These are phyloP conservation scores for Trichoderma reesei DNA, from an alignment of 495 filamentous ascomycete species.

Conservation along the genomic window DNA sequence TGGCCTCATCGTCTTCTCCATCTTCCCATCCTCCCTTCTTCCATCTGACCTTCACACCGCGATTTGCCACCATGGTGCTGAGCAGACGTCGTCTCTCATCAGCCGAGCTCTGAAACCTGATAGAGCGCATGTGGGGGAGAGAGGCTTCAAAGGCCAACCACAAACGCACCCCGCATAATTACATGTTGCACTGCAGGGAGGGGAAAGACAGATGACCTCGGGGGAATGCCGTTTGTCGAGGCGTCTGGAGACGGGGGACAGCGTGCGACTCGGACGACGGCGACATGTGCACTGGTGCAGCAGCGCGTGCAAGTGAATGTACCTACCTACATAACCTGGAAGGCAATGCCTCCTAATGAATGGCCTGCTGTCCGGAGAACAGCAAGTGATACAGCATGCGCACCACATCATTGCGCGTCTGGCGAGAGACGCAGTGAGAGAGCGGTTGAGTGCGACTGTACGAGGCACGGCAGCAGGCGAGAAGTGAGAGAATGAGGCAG, in stretches of 20 bases:
- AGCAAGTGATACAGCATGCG: no score
- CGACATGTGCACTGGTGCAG: background rate
- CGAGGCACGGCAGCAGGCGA: no score
- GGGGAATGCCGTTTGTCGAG: constrained; percentile 4
- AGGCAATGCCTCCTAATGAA: no score
- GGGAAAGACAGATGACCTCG: constrained; percentile 2
- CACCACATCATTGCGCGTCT: no score
- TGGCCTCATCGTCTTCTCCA: no score
- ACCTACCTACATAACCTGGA: no score
- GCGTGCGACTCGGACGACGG: background rate
- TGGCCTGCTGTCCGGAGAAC: no score
- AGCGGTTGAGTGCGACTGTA: no score
- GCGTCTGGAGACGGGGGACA: background rate
- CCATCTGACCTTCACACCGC: background rate
- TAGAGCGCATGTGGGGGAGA: background rate
- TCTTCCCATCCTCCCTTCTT: no score
- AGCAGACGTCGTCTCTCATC: background rate
- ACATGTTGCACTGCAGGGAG: constrained; percentile 8
- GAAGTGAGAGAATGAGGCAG: background rate
- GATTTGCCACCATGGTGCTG: background rate
- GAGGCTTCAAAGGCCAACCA: background rate
- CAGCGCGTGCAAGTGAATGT: no score
- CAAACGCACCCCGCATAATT: constrained; percentile 5
- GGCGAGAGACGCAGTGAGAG: no score
- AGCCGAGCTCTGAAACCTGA: background rate